Evolutionary conservation across 2,329 filamentous ascomycete species (phyloP), one percentile per base, ranked within the genome.

Genomic region (Botrytis porri): DNA sequence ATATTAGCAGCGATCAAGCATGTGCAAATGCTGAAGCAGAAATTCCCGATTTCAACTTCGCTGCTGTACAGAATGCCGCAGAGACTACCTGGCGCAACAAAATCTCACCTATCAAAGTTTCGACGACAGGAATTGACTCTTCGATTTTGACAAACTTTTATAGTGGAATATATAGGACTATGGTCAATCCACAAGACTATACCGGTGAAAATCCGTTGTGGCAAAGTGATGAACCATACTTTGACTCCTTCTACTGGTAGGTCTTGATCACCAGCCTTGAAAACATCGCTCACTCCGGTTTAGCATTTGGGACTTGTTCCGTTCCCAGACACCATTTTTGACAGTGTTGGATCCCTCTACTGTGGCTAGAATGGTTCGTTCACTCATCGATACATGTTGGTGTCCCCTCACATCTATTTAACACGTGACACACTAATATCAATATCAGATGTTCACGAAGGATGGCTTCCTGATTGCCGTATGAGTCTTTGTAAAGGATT

Each of bases 401-500:
- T 85, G 9, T 22, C 32, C 14, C 29, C 25, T 14, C 5, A 32
- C 20, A 32, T 41, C 25, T 16, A 10, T 1, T 10, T 22, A 4
- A 5, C 12, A 61, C 29, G 7, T 60, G 39, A 59, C 5, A 10
- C 32, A 10, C 51, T 72, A 32, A 72, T 16, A 8, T 14, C 3
- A 32, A 57, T 16, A 8, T 32, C 20, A 72, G 70, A 72, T 61
- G 63, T 72, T 39, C 86, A 92, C 75, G 85, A 90, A 74, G 92
- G 79, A n/a, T 80, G 77, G 77, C 76, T 80, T 16, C 79, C 79
- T 57, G 79, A 80, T 54, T 80, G 79, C 57, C 74, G 80, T 18
- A 93, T 94, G 91, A 89, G 86, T n/a, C 84, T 93, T 0, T 92
- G 88, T 80, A 92, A 91, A 79, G 92, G 92, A 0, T 91, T 87